phyloP scores from a whole-genome alignment of 306 rosid species.

The Corylus americana region DNA sequence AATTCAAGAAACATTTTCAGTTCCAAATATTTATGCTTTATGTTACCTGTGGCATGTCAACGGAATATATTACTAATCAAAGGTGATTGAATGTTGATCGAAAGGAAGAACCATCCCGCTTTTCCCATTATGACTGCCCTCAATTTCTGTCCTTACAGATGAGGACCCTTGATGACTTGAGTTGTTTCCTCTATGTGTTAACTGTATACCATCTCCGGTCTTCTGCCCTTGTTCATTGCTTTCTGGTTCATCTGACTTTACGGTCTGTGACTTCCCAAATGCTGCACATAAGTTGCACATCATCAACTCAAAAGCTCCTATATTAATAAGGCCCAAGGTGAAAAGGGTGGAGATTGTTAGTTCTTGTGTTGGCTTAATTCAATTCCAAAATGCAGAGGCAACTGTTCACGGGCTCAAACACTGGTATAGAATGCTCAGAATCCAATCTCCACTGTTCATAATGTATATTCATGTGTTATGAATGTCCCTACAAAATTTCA shows the following conservation, averaged over 20 bases:
- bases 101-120: constrained; percentile 61
- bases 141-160: neutral
- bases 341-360: neutral
- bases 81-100: constrained; percentile 44
- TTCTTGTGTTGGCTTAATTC: too few species aligned
- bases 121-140: constrained; percentile 4
- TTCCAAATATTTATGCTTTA: neutral
- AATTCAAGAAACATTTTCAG: constrained; percentile 3
- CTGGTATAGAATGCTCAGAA: too few species aligned
- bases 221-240: neutral
- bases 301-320: neutral
- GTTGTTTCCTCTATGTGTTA: neutral
- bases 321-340: neutral
- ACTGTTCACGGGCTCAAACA: too few species aligned
- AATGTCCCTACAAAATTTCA: too few species aligned
- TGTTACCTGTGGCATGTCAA: constrained; percentile 53
- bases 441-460: too few species aligned
- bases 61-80: constrained; percentile 48
- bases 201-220: neutral
- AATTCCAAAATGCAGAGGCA: too few species aligned
- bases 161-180: neutral
- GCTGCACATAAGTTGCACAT: constrained; percentile 16
- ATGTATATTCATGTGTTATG: too few species aligned
- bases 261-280: constrained; percentile 19
- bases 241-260: constrained; percentile 23